Conservation (phyloP, 352 stramenopile species). For the Globisporangium abappressorium region DNA sequence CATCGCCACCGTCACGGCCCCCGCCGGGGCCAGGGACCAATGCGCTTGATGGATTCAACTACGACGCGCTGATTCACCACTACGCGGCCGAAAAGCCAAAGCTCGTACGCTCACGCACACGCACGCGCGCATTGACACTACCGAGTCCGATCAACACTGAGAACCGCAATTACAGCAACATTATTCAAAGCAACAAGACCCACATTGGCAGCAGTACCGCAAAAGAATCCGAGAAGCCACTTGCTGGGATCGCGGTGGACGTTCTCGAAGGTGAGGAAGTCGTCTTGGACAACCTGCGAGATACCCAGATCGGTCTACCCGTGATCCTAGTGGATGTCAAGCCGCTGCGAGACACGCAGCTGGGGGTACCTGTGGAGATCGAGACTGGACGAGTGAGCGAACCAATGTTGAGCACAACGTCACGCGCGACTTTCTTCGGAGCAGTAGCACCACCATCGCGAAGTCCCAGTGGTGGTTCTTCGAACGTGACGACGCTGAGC, state of each 20-base stretch:
- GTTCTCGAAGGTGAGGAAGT: background rate
- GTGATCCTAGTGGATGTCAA: conserved; percentile 14
- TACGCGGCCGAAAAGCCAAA: conserved; percentile 16
- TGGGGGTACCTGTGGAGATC: conserved; percentile 11
- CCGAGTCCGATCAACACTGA: background rate
- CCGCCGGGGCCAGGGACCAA: conserved; percentile 5
- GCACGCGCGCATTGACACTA: conserved; percentile 12
- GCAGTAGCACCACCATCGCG: background rate
- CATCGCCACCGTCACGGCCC: background rate
- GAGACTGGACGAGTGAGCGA: conserved; percentile 8
- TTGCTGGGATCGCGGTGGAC: conserved; percentile 6
- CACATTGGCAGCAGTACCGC: background rate
- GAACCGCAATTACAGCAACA: background rate
- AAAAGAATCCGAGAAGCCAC: background rate
- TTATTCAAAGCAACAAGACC: background rate
- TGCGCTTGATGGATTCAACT: conserved; percentile 29
- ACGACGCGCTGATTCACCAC: conserved; percentile 38
- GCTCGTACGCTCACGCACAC: background rate
- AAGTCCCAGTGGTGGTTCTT: background rate
- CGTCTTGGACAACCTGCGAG: conserved; percentile 2
- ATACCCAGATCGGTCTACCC: conserved; percentile 12
- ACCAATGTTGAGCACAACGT: conserved; percentile 3
- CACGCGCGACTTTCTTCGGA: conserved; percentile 7
- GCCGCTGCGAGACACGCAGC: conserved; percentile 8
- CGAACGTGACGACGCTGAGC: background rate